Evolutionary conservation across 139 green algal species (phyloP).

Genomic region (Pleodorina starrii): DNA sequence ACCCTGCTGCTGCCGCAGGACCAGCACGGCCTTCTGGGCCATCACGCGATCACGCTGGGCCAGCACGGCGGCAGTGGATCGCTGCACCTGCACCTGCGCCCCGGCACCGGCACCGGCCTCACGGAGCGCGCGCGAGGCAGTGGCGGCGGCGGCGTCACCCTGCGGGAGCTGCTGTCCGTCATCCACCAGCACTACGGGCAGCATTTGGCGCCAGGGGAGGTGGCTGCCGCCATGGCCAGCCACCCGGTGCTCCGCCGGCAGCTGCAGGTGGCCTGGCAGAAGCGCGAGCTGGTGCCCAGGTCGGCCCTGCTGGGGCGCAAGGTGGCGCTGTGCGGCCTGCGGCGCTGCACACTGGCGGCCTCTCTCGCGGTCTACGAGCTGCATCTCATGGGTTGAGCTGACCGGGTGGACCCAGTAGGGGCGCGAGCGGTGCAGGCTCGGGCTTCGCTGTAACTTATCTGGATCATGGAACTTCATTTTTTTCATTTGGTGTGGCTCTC

Average conservation of each 20-base stretch:
- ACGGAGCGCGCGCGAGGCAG: no score
- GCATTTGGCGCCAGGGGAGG: not conserved
- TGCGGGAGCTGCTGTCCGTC: not conserved
- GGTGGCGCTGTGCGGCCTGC: not conserved
- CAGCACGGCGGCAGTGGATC: not conserved
- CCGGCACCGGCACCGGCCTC: no score
- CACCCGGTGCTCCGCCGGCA: not conserved
- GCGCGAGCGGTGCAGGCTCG: no score
- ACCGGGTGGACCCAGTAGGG: no score
- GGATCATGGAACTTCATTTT: no score
- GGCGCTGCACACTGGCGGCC: not conserved
- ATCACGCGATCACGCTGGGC: conserved; percentile 6
- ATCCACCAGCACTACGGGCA: conserved; percentile 3
- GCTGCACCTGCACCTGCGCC: no score
- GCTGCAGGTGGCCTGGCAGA: conserved; percentile 49
- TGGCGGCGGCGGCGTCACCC: not conserved
- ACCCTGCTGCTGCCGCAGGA: conserved; percentile 42
- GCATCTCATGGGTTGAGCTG: conserved; percentile 9
- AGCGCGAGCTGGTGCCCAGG: not conserved
- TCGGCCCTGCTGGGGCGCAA: not conserved
- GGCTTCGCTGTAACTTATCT: no score
- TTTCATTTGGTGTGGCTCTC: no score
- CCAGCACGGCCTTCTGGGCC: conserved; percentile 7
- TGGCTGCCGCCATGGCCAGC: conserved; percentile 15
- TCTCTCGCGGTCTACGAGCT: conserved; percentile 26